Evolutionary conservation across 257 asterid genomes (phyloP), one percentile per base, ranked within the genome.

Genomic region (Solanum pimpinellifolium): DNA sequence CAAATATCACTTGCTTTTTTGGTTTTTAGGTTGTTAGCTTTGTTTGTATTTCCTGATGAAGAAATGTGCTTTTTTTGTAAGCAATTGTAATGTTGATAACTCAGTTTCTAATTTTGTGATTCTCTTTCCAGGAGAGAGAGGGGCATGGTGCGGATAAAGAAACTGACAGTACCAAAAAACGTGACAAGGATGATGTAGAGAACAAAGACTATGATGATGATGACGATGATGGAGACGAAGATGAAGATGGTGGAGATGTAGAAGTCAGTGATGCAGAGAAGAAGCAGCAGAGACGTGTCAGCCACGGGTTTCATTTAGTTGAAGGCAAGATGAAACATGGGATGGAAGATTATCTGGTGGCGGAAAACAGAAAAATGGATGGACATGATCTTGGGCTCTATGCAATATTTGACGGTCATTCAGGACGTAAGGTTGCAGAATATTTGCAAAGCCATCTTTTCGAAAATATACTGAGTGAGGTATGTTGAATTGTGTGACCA

Each of bases 371-470:
- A 77, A 88, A 87, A 72, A 49, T 90, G 66, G 75, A 88, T n/a
- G 90, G 85, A 49, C 89, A 75, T 68, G 86, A 93, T 15, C 86
- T 92, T 31, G 93, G 93, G 18, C 85, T 91, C 16, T 93, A 90
- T 12, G 93, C 91, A 49, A 92, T 92, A 49, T 93, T 91, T 56
- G 93, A 92, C 56, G 94, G 96, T n/a, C 94, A 92, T 47, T 89
- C 91, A 39, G 93, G 93, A 80, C 56, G 85, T 1, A 41, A 90
- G 20, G 95, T 92, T 65, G 90, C 94, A 3, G 91, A 91, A 70
- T 93, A 92, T 89, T 86, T 93, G 88, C 90, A 90, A 35, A 44
- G 59, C 70, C 91, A 87, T 88, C 86, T 93, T 20, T 93, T 92
- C 33, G 87, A 91, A 7, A 77, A 92, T 72, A 91, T 93, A 66